A percentile compares a stretch with the other conserved stretches of the same genome.
Conservation (phyloP, 164 flowering plant genomes). For the Umbilicus rupestris region DNA sequence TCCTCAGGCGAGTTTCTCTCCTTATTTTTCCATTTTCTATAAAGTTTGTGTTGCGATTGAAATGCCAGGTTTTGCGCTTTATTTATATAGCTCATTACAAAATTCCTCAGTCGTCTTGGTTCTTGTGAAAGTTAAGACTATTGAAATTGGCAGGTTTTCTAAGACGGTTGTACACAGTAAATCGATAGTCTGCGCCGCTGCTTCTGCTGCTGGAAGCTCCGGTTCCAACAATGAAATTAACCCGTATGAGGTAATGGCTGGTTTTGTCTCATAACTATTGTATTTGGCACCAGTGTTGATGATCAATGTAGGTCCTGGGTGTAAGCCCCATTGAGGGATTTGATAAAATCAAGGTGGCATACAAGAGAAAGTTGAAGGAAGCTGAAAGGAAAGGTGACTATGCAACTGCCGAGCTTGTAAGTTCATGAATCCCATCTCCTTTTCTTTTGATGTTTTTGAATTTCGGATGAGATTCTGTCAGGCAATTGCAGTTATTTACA, state of each 20-base stretch:
- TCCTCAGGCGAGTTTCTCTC: no score
- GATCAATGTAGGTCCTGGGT: slow-evolving; percentile 53
- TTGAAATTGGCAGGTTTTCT: slow-evolving; percentile 29
- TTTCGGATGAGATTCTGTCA: neutral
- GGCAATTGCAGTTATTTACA: neutral
- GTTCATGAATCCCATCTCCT: slow-evolving; percentile 11
- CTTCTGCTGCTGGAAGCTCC: slow-evolving; percentile 79
- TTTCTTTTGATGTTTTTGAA: neutral
- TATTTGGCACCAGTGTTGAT: neutral
- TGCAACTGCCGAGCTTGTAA: slow-evolving; percentile 49
- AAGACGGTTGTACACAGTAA: slow-evolving; percentile 13
- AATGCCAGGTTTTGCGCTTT: no score
- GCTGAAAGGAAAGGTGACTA: slow-evolving; percentile 86
- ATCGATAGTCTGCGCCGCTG: slow-evolving; percentile 37
- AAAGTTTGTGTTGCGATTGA: no score
- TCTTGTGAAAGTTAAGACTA: neutral
- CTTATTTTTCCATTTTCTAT: no score
- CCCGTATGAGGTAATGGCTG: slow-evolving; percentile 64
- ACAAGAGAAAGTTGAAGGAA: slow-evolving; percentile 62
- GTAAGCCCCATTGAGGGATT: slow-evolving; percentile 79
- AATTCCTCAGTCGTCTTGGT: no score
- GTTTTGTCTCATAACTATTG: neutral
- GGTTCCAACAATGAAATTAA: slow-evolving; percentile 43
- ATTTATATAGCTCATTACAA: no score
- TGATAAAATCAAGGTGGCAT: slow-evolving; percentile 61